These are phyloP conservation scores for Handroanthus guayacan DNA, from an alignment of 257 asterid genomes.

Conservation along the genomic window DNA sequence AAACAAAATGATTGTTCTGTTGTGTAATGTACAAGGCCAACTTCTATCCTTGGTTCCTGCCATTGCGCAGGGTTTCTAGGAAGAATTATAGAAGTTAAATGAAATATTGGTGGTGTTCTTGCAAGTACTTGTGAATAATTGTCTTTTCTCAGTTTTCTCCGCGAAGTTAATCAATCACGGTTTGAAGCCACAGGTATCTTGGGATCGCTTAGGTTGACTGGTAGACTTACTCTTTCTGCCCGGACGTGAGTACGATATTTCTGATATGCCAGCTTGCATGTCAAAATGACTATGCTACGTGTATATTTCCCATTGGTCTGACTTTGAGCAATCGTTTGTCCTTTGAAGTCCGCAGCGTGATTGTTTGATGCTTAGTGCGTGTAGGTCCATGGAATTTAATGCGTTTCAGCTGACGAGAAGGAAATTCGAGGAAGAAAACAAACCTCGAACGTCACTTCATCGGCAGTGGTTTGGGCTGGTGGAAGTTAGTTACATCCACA, in stretches of 20 bases:
- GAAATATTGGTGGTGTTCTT: background rate
- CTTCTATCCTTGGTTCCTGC: background rate
- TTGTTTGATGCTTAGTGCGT: background rate
- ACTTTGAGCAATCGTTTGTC: too few relatives aligned
- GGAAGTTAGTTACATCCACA: background rate
- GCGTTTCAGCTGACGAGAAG: background rate
- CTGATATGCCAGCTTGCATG: too few relatives aligned
- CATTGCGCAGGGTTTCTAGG: conserved; percentile 17
- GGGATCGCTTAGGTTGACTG: too few relatives aligned
- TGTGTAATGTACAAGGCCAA: conserved; percentile 9
- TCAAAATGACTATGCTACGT: too few relatives aligned
- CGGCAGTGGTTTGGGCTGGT: background rate
- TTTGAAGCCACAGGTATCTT: too few relatives aligned
- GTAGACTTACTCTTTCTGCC: too few relatives aligned
- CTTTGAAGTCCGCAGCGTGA: too few relatives aligned
- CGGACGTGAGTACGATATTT: too few relatives aligned
- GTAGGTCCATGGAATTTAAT: background rate
- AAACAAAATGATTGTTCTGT: background rate
- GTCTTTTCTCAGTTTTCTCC: background rate
- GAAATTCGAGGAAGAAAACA: background rate
- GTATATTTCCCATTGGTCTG: too few relatives aligned
- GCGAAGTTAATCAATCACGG: too few relatives aligned
- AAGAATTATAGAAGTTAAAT: background rate
- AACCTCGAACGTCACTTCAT: background rate
- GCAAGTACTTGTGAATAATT: background rate